Evolutionary conservation across 2,329 filamentous ascomycete species (phyloP), one percentile per base, ranked within the genome.

Genomic region (Ceratocystis cubensis): DNA sequence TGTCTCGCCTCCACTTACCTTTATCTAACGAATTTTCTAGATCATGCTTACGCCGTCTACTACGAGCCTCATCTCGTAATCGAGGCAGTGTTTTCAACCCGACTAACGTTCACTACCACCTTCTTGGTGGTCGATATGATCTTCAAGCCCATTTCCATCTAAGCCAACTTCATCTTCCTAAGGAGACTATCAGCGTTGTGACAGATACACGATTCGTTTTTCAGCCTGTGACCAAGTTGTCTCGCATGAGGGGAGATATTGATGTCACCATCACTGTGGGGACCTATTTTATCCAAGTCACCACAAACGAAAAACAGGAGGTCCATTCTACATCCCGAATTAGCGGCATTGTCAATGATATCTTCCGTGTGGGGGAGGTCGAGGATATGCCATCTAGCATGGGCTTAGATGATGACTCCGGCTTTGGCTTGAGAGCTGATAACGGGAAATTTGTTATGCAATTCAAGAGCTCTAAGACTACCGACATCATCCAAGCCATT

Each of bases 371-470:
- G 2, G 80, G 83, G 3, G 86, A 88, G 66, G 80, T 88, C 15
- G 86, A 88, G 67, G 86, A 88, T 74, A 83, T 84, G 3, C 80
- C 84, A 4, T 84, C 83, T 2, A 84, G 83, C 1, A 84, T 86
- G 65, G 80, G 84, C 68, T 82, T 82, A 0, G 85, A 87, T 67
- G 85, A 88, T 67, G 84, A 88, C 69, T 84, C 82, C 2, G 82
- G 84, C 1, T 88, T 88, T 73, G 86, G 85, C 0, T 75, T 88
- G 33, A 80, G 85, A 63, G 85, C 85, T 2, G 86, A 88, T 70
- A 86, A 84, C 69, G 86, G 86, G 70, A 87, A 85, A 74, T 84
- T 87, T 63, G 81, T 87, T 65, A 87, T 88, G 84, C 87, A 85
- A 72, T 88, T 88, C 73, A 85, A 84, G 20, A 88, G 85, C 70